Evolutionary conservation across 495 filamentous ascomycete species (phyloP).

Genomic region (Penicillium cinerascens): DNA sequence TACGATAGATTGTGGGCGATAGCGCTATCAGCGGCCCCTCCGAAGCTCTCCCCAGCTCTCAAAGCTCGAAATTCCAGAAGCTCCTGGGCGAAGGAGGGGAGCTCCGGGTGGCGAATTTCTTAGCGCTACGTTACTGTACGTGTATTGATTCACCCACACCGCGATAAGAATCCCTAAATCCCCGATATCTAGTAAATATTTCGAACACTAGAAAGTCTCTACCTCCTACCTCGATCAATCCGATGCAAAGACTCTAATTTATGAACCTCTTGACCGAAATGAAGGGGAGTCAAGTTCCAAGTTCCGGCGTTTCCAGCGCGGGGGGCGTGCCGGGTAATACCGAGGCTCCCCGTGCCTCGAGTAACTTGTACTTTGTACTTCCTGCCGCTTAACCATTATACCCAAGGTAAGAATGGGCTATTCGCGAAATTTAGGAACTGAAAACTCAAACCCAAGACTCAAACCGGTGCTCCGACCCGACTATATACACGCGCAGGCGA

Average conservation of each 20-base stretch:
- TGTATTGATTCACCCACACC: not conserved
- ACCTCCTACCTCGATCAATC: not conserved
- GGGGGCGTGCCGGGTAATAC: not conserved
- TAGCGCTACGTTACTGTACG: conserved; percentile 21
- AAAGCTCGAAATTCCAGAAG: conserved; percentile 25
- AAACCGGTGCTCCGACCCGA: not conserved
- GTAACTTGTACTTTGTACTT: no score
- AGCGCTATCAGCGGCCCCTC: conserved; percentile 34
- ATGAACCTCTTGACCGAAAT: not conserved
- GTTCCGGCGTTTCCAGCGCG: not conserved
- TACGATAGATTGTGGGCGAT: not conserved
- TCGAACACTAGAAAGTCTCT: not conserved
- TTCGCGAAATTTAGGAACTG: no score
- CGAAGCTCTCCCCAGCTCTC: conserved; percentile 32
- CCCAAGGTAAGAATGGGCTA: no score
- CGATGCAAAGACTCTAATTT: no score
- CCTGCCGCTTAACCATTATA: no score
- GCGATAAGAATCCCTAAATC: not conserved
- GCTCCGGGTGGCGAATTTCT: conserved; percentile 26
- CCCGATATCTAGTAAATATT: not conserved
- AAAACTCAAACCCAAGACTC: no score
- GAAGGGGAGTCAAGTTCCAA: not conserved
- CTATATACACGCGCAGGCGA: not conserved
- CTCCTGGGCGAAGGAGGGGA: conserved; percentile 23
- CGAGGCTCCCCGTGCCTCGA: not conserved